Percentiles rank a stretch among this genome's conserved stretches.
Conservation (phyloP, 768 basidiomycete genomes). For the Sarcomyxa edulis region DNA sequence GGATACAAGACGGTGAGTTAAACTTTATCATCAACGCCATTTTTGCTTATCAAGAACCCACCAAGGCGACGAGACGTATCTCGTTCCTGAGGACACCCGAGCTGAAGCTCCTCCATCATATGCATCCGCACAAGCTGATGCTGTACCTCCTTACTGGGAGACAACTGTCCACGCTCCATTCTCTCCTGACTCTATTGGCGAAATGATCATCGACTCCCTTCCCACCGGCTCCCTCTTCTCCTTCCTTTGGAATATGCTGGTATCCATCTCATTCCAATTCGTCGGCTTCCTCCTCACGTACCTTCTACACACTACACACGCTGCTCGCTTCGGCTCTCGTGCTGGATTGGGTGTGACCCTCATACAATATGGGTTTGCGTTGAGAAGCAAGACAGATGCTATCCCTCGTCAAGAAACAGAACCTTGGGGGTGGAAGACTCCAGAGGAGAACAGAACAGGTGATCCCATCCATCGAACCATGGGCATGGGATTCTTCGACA, state of each 20-base stretch:
- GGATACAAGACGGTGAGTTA: conserved; percentile 56
- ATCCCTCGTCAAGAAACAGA: conserved; percentile 25
- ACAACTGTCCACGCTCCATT: conserved; percentile 93
- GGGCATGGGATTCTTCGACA: conserved; percentile 41
- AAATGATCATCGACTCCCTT: conserved; percentile 87
- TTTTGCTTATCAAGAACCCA: conserved; percentile 1
- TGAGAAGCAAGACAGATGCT: conserved; percentile 51
- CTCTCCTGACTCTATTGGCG: conserved; percentile 55
- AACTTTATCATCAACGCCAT: conserved; percentile 5
- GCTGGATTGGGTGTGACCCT: conserved; percentile 95
- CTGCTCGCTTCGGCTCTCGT: conserved; percentile 87
- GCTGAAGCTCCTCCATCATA: conserved; percentile 91
- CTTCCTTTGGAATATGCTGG: conserved; percentile 89
- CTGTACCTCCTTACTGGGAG: conserved; percentile 98
- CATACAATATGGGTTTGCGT: conserved; percentile 90
- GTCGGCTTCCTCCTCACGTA: conserved; percentile 92
- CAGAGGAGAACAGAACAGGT: conserved; percentile 21
- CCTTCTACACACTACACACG: conserved; percentile 89
- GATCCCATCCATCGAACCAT: conserved; percentile 38
- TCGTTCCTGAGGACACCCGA: conserved; percentile 79
- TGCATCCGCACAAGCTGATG: conserved; percentile 85
- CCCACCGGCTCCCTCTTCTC: conserved; percentile 79
- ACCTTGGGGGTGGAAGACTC: conserved; percentile 22
- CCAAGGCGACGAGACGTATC: conserved; percentile 63
- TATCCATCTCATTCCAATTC: conserved; percentile 96